Conservation (phyloP, 2,329 filamentous ascomycete genomes). For the Penicillium sp. region DNA sequence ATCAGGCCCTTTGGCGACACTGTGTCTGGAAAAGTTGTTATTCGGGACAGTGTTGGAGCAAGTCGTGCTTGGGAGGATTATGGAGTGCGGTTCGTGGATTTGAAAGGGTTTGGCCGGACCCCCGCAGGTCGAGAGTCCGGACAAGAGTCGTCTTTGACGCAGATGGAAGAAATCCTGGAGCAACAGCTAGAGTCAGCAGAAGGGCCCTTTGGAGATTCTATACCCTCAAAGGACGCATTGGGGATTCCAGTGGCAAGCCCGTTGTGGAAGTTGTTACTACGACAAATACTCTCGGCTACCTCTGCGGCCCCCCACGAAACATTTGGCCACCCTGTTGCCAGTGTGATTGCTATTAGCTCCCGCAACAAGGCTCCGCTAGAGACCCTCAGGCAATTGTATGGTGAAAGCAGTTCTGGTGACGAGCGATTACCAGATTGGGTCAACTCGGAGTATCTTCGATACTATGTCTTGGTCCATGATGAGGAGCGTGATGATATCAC, state of each 20-base stretch:
- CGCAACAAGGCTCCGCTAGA: constrained; percentile 81
- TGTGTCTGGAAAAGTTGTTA: constrained; percentile 81
- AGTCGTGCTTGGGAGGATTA: constrained; percentile 87
- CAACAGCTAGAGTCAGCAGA: constrained; percentile 77
- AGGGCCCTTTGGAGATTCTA: constrained; percentile 41
- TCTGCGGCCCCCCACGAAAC: constrained; percentile 84
- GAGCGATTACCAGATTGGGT: constrained; percentile 79
- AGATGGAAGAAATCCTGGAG: constrained; percentile 79
- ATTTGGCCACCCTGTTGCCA: constrained; percentile 90
- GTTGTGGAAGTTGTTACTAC: constrained; percentile 82
- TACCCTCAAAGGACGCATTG: constrained; percentile 32
- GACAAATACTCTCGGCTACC: constrained; percentile 77
- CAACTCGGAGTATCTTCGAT: constrained; percentile 86
- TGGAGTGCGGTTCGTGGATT: constrained; percentile 77
- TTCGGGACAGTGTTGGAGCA: constrained; percentile 84
- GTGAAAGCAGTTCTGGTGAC: constrained; percentile 76
- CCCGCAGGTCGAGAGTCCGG: constrained; percentile 40
- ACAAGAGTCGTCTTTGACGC: constrained; percentile 42
- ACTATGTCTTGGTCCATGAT: constrained; percentile 95
- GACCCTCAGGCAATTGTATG: constrained; percentile 79
- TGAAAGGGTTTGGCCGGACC: constrained; percentile 50
- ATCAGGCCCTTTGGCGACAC: constrained; percentile 88
- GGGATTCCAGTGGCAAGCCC: constrained; percentile 60
- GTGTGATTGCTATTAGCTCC: constrained; percentile 93
- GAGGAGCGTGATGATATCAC: constrained; percentile 93